These are phyloP conservation scores for Cladobotryum protrusum DNA, from an alignment of 2,329 filamentous ascomycete species.

Conservation along the genomic window DNA sequence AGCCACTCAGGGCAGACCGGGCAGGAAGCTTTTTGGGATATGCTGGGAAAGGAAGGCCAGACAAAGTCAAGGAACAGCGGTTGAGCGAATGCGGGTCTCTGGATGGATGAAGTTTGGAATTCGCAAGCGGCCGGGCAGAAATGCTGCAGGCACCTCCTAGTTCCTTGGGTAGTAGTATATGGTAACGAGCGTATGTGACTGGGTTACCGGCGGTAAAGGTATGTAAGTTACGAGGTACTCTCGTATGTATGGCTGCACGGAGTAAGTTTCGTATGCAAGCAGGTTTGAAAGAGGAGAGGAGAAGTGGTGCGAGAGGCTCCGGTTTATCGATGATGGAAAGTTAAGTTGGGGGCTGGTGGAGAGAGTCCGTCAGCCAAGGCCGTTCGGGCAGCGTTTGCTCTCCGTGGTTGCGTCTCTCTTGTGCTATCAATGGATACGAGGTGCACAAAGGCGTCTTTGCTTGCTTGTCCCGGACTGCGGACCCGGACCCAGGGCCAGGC, in stretches of 20 bases:
- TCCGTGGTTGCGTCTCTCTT: neutral
- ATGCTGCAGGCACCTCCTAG: too few relatives aligned
- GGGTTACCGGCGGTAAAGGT: neutral
- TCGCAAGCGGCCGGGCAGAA: neutral
- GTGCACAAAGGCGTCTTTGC: neutral
- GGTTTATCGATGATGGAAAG: constrained; percentile 10
- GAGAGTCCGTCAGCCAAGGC: neutral
- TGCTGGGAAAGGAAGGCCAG: neutral
- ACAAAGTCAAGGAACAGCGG: constrained; percentile 6
- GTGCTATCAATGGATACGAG: constrained; percentile 12
- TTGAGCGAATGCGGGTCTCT: constrained; percentile 7
- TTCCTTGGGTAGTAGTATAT: too few relatives aligned
- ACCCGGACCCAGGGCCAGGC: constrained; percentile 1
- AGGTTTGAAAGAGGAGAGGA: constrained; percentile 3
- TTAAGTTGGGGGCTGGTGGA: constrained; percentile 10
- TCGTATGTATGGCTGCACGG: neutral
- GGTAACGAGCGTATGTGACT: too few relatives aligned
- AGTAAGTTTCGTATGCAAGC: constrained; percentile 3
- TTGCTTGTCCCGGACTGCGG: neutral
- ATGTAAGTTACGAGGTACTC: neutral
- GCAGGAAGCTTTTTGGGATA: neutral
- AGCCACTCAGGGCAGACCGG: neutral
- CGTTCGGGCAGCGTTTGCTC: neutral
- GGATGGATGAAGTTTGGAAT: neutral
- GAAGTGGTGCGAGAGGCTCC: constrained; percentile 4